A percentile compares a stretch with the other conserved stretches of the same genome.
These are phyloP conservation scores for Claviceps digitariae DNA, from an alignment of 2,329 filamentous ascomycete genomes.

Conservation along the genomic window DNA sequence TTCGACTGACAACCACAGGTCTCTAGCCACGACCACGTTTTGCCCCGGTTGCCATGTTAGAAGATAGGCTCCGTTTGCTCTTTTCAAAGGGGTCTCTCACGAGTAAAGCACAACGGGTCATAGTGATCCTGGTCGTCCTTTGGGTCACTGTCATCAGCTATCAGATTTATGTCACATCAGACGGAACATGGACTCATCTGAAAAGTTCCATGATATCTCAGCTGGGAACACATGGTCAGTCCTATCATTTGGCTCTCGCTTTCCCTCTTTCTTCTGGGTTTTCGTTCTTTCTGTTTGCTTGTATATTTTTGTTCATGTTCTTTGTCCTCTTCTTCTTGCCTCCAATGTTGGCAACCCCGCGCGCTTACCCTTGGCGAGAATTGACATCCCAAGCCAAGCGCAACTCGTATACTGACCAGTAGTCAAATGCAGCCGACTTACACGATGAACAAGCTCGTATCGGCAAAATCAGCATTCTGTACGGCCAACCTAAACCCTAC, in stretches of 20 bases:
- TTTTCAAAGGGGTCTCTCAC: not conserved
- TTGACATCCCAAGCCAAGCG: not conserved
- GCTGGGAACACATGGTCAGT: slow-evolving; percentile 1
- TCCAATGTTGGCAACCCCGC: no score
- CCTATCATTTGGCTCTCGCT: not conserved
- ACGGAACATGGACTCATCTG: not conserved
- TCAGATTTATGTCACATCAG: not conserved
- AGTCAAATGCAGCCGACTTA: not conserved
- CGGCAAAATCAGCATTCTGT: slow-evolving; percentile 5
- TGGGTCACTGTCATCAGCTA: not conserved
- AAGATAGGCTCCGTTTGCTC: not conserved
- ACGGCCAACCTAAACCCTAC: not conserved
- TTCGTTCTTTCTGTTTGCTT: no score
- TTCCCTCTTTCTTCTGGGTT: not conserved
- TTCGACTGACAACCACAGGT: not conserved
- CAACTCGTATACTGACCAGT: not conserved
- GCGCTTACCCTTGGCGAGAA: not conserved
- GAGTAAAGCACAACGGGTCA: not conserved
- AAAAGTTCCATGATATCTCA: not conserved
- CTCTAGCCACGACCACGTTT: not conserved
- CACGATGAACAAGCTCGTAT: slow-evolving; percentile 5
- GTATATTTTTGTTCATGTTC: no score
- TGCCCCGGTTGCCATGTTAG: not conserved
- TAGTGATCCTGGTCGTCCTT: not conserved
- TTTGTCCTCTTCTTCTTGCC: not conserved